A percentile compares a stretch with the other conserved stretches of the same genome.
phyloP scores from a whole-genome alignment of 177 flowering plant species.

The Vitis hybrid region DNA sequence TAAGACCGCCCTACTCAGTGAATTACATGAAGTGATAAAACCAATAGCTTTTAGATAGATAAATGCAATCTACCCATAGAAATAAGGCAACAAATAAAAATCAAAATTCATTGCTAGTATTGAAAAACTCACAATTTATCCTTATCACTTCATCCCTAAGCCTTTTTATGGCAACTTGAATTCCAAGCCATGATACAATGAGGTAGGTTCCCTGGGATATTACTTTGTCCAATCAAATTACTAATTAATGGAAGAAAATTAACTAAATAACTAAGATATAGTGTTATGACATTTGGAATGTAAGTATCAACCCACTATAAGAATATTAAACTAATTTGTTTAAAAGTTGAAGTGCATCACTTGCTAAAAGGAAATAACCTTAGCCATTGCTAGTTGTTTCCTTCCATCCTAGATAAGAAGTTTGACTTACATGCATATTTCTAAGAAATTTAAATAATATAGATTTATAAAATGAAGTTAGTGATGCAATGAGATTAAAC shows the following conservation, averaged over 20 bases:
- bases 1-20: constrained; percentile 37
- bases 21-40: constrained; percentile 50
- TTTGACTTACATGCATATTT: too few species aligned
- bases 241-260: background rate
- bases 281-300: too few species aligned
- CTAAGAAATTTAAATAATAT: too few species aligned
- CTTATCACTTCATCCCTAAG: constrained; percentile 66
- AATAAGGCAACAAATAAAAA: constrained; percentile 2
- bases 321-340: too few species aligned
- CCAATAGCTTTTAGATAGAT: constrained; percentile 1
- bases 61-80: background rate
- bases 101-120: background rate
- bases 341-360: too few species aligned
- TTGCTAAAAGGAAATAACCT: too few species aligned
- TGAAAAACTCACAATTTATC: constrained; percentile 83
- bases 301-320: too few species aligned
- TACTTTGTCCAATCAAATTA: constrained; percentile 1
- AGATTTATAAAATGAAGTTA: too few species aligned
- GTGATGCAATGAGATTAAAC: too few species aligned
- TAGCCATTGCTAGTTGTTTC: too few species aligned
- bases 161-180: constrained; percentile 88
- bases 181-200: constrained; percentile 87
- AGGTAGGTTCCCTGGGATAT: constrained; percentile 78
- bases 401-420: too few species aligned
- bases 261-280: background rate